These are phyloP conservation scores for Metschnikowia peoriensis DNA, from an alignment of 805 yeast genomes.

Conservation along the genomic window DNA sequence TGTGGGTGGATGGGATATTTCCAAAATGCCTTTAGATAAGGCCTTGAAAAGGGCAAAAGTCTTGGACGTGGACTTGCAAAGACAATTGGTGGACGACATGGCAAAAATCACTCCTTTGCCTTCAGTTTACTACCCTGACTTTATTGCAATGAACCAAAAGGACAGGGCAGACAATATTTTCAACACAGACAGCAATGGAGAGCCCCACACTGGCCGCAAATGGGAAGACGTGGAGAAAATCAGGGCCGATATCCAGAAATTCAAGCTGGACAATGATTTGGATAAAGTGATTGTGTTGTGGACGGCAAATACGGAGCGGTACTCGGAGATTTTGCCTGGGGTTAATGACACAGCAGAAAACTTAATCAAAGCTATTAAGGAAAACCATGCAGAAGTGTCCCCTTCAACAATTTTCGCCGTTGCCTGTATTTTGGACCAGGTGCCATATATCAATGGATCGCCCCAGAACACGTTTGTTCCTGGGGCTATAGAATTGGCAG, in stretches of 20 bases:
- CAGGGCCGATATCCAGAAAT: conserved; percentile 77
- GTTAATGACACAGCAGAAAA: conserved; percentile 89
- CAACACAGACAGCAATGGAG: conserved; percentile 53
- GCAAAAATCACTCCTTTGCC: conserved; percentile 66
- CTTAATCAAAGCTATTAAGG: conserved; percentile 68
- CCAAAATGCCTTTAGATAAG: conserved; percentile 61
- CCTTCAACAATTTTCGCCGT: conserved; percentile 95
- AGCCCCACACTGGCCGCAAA: conserved; percentile 57
- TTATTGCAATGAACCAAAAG: conserved; percentile 91
- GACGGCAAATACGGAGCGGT: conserved; percentile 98
- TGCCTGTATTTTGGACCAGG: conserved; percentile 84
- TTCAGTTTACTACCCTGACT: conserved; percentile 92
- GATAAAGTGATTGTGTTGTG: conserved; percentile 90
- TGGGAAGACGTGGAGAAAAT: conserved; percentile 88
- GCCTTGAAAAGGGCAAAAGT: conserved; percentile 88
- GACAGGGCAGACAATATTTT: conserved; percentile 87
- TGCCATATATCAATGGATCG: conserved; percentile 92
- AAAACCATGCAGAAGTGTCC: conserved; percentile 77
- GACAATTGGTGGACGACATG: conserved; percentile 65
- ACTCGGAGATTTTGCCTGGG: conserved; percentile 70
- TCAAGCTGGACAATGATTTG: conserved; percentile 67
- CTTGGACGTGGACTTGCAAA: conserved; percentile 80
- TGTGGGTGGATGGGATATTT: conserved; percentile 95
- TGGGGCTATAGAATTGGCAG: conserved; percentile 89
- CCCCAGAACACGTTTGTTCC: conserved; percentile 98